Evolutionary conservation across 1,284 basidiomycete genomes (phyloP).

Genomic region (Ustilago cynodontis): DNA sequence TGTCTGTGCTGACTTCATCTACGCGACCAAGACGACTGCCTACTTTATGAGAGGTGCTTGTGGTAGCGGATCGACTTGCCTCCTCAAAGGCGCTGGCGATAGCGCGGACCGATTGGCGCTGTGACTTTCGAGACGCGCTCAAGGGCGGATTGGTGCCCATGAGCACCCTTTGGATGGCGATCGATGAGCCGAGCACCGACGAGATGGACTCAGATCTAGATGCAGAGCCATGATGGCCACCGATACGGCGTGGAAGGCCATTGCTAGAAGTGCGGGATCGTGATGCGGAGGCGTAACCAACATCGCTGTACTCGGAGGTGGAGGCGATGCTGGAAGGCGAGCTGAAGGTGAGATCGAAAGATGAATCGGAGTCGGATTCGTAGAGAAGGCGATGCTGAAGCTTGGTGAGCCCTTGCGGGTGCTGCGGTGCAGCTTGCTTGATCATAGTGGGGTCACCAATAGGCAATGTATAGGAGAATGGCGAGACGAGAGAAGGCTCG

Average conservation of each 20-base stretch:
- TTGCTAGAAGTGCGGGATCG: conserved; percentile 27
- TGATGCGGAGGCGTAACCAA: conserved; percentile 17
- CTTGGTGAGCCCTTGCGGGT: conserved; percentile 39
- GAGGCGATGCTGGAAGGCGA: conserved; percentile 39
- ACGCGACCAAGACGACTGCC: conserved; percentile 22
- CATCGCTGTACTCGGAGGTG: conserved; percentile 43
- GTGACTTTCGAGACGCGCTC: background rate
- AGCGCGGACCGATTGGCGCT: conserved; percentile 34
- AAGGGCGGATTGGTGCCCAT: conserved; percentile 22
- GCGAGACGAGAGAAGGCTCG: conserved; percentile 3
- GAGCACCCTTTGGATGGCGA: conserved; percentile 40
- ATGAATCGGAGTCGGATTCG: conserved; percentile 47
- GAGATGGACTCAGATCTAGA: conserved; percentile 38
- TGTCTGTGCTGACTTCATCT: conserved; percentile 7
- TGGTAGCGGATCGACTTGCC: background rate
- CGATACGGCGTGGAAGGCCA: conserved; percentile 9
- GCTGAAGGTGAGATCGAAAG: conserved; percentile 39
- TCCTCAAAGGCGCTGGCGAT: conserved; percentile 35
- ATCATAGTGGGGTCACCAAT: conserved; percentile 29
- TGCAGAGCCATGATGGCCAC: conserved; percentile 9
- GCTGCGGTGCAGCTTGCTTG: conserved; percentile 46
- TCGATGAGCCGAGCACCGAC: conserved; percentile 31
- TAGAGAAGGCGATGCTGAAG: conserved; percentile 53
- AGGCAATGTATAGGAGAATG: no score
- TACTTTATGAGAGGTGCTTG: background rate